These are phyloP conservation scores for Quercus agrifolia DNA, from an alignment of 306 rosid species.

Conservation along the genomic window DNA sequence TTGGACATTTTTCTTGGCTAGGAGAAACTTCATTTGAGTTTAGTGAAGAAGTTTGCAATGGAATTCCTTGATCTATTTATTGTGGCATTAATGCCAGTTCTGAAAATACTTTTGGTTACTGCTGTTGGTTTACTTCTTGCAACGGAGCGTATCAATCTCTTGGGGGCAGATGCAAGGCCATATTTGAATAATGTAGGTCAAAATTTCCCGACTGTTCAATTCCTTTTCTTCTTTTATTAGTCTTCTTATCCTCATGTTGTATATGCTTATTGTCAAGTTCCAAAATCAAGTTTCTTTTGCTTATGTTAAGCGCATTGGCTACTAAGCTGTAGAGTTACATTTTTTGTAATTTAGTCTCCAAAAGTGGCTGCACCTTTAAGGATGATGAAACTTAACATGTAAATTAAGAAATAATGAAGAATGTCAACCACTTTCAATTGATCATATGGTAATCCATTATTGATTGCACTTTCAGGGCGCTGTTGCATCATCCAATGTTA, in stretches of 20 bases:
- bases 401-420: too few relatives aligned
- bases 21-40: neutral
- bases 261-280: too few relatives aligned
- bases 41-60: neutral
- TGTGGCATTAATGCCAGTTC: slow-evolving; percentile 1
- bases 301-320: neutral
- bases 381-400: too few relatives aligned
- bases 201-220: neutral
- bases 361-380: too few relatives aligned
- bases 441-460: too few relatives aligned
- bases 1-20: too few relatives aligned
- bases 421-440: too few relatives aligned
- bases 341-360: neutral
- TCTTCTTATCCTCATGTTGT: too few relatives aligned
- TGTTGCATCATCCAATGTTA: too few relatives aligned
- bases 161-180: neutral
- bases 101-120: neutral
- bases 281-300: neutral
- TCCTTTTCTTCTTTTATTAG: neutral
- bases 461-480: too few relatives aligned
- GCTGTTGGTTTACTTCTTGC: neutral
- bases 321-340: neutral
- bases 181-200: neutral
- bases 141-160: neutral
- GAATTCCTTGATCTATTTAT: neutral